Evolutionary conservation across 306 rosid genomes (phyloP).

Genomic region (Trichosanthes cucumerina): DNA sequence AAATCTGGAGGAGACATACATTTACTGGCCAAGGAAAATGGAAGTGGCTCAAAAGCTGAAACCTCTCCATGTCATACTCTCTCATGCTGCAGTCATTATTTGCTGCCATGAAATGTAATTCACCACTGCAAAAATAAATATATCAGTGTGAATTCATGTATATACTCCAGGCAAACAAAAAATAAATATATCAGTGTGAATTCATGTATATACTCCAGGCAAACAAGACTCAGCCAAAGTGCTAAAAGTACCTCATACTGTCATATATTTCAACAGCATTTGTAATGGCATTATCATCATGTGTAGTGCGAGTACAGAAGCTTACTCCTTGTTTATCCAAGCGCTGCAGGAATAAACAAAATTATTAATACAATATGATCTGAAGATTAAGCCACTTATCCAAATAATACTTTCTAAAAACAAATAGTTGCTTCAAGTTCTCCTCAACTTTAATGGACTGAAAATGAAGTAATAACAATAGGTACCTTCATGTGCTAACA

Average conservation of each 20-base stretch:
- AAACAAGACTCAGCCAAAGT: background rate
- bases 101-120: slow-evolving; percentile 34
- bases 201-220: background rate
- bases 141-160: background rate
- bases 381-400: background rate
- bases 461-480: background rate
- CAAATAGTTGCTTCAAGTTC: background rate
- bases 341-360: slow-evolving; percentile 14
- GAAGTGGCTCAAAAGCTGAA: slow-evolving; percentile 26
- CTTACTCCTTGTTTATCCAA: slow-evolving; percentile 31
- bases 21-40: slow-evolving; percentile 29
- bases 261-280: slow-evolving; percentile 27
- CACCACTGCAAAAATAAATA: slow-evolving; percentile 16
- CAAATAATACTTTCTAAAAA: background rate
- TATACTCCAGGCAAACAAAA: background rate
- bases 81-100: slow-evolving; percentile 29
- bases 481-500: background rate
- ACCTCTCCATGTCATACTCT: slow-evolving; percentile 24
- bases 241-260: slow-evolving; percentile 13
- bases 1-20: slow-evolving; percentile 16
- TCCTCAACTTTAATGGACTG: background rate
- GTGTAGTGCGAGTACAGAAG: slow-evolving; percentile 25
- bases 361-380: background rate
- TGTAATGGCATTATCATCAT: slow-evolving; percentile 29
- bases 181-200: background rate